These are phyloP conservation scores for Tricholoma bakamatsutake DNA, from an alignment of 768 basidiomycete genomes.

Conservation along the genomic window DNA sequence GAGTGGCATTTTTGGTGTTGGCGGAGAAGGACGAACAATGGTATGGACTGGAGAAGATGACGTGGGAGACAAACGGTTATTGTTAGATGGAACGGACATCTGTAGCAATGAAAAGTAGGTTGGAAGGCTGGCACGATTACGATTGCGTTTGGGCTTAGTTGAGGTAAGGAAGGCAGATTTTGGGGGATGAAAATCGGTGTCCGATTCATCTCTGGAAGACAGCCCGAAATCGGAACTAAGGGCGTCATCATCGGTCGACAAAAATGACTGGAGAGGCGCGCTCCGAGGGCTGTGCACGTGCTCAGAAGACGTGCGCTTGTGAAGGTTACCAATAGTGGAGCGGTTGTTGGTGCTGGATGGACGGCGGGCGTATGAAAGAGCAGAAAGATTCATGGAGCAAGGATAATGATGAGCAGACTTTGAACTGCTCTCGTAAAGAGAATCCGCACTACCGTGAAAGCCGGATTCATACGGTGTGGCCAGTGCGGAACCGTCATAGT, in stretches of 20 bases:
- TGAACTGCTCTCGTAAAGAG: slow-evolving; percentile 32
- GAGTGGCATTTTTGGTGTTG: slow-evolving; percentile 49
- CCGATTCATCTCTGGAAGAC: slow-evolving; percentile 32
- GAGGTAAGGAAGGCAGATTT: slow-evolving; percentile 28
- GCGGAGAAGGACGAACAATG: slow-evolving; percentile 47
- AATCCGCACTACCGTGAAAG: slow-evolving; percentile 34
- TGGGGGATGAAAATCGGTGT: slow-evolving; percentile 24
- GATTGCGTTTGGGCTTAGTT: slow-evolving; percentile 53
- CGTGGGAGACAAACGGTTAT: slow-evolving; percentile 33
- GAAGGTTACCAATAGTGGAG: slow-evolving; percentile 52
- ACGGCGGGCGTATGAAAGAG: slow-evolving; percentile 59
- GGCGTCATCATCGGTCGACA: slow-evolving; percentile 42
- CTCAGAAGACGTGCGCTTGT: slow-evolving; percentile 44
- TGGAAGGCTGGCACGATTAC: slow-evolving; percentile 71
- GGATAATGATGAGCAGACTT: slow-evolving; percentile 34
- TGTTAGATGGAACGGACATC: slow-evolving; percentile 32
- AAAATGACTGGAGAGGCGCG: slow-evolving; percentile 33
- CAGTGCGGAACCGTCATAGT: slow-evolving; percentile 42
- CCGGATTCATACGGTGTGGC: slow-evolving; percentile 28
- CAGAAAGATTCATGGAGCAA: slow-evolving; percentile 34
- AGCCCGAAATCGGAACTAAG: slow-evolving; percentile 34
- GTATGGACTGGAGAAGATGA: slow-evolving; percentile 45
- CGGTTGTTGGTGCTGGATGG: slow-evolving; percentile 68
- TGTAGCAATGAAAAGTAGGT: slow-evolving; percentile 72
- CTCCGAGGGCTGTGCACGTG: slow-evolving; percentile 38